Evolutionary conservation across 352 stramenopile genomes (phyloP).

Genomic region (Globisporangium paddicum): DNA sequence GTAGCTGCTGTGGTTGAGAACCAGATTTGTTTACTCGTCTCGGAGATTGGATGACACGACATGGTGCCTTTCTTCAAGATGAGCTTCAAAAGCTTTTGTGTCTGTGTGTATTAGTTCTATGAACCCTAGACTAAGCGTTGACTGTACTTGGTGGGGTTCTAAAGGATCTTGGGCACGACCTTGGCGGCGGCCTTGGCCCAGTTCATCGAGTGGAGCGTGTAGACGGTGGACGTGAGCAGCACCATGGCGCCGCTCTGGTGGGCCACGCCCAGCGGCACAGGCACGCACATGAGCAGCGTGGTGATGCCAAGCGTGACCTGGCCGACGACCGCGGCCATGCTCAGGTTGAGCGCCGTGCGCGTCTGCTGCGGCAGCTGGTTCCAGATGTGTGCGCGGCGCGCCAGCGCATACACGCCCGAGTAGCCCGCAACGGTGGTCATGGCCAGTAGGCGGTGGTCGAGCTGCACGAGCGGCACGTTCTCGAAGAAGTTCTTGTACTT

Average conservation of each 20-base stretch:
- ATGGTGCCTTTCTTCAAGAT: too few species aligned
- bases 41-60: too few species aligned
- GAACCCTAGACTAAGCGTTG: too few species aligned
- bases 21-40: too few species aligned
- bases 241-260: conserved; percentile 97
- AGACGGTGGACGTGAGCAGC: conserved; percentile 92
- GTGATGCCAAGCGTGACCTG: conserved; percentile 95
- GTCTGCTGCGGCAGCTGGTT: conserved; percentile 76
- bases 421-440: conserved; percentile 85
- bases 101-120: not conserved
- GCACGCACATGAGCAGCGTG: conserved; percentile 96
- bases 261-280: conserved; percentile 91
- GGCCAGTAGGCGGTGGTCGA: conserved; percentile 95
- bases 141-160: not conserved
- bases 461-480: conserved; percentile 96
- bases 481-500: conserved; percentile 97
- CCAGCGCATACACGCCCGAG: conserved; percentile 58
- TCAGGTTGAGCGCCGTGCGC: conserved; percentile 76
- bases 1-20: too few species aligned
- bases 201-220: conserved; percentile 87
- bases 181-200: conserved; percentile 53
- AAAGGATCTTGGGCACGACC: conserved; percentile 31
- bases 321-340: conserved; percentile 56
- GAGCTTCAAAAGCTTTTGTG: not conserved
- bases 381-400: conserved; percentile 75